phyloP scores from a whole-genome alignment of 805 yeast genomes.

The Blastobotrys muscicola region DNA sequence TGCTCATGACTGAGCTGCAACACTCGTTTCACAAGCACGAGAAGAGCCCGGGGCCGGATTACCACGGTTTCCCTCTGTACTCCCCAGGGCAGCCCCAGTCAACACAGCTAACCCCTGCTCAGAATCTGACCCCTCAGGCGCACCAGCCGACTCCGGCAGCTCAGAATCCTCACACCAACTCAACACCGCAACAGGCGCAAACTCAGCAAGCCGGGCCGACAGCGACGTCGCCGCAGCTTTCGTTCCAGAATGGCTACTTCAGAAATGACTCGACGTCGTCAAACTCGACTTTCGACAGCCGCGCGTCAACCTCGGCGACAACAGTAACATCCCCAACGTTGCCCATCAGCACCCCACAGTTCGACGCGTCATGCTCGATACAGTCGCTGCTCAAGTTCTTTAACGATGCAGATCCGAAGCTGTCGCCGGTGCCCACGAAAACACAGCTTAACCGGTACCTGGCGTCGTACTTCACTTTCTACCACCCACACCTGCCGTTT shows the following conservation, averaged over 20 bases:
- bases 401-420: slow-evolving; percentile 5
- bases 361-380: slow-evolving; percentile 8
- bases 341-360: slow-evolving; percentile 11
- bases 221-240: slow-evolving; percentile 2
- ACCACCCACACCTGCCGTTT: slow-evolving; percentile 28
- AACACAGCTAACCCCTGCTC: too few species aligned
- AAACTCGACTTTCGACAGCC: background rate
- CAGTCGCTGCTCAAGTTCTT: slow-evolving; percentile 11
- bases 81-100: too few species aligned
- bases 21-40: slow-evolving; percentile 10
- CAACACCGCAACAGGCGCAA: background rate
- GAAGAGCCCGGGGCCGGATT: too few species aligned
- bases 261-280: background rate
- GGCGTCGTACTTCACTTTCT: slow-evolving; percentile 23
- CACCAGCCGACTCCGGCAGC: background rate
- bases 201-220: too few species aligned
- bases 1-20: slow-evolving; percentile 19
- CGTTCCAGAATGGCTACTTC: slow-evolving; percentile 1
- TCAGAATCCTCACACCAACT: too few species aligned
- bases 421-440: slow-evolving; percentile 14
- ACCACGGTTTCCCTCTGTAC: too few species aligned
- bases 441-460: slow-evolving; percentile 25
- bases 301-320: background rate
- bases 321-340: slow-evolving; percentile 1
- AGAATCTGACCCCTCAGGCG: too few species aligned